phyloP scores from a whole-genome alignment of 2,329 filamentous ascomycete genomes.

The Dactylella cylindrospora region DNA sequence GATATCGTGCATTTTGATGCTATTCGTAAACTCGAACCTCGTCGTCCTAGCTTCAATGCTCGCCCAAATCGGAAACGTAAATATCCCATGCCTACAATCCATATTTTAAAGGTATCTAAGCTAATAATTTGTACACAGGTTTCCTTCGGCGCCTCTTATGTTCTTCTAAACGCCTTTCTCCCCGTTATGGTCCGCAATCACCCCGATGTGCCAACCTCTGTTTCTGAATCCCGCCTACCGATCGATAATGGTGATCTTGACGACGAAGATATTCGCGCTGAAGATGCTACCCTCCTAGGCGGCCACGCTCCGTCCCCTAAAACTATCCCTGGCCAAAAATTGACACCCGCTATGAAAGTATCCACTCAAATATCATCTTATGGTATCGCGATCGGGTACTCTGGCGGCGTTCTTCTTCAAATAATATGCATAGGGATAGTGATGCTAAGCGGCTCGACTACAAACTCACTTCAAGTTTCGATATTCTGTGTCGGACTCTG shows the following conservation, averaged over 20 bases:
- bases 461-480: slow-evolving; percentile 81
- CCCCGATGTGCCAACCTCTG: slow-evolving; percentile 55
- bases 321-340: slow-evolving; percentile 27
- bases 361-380: slow-evolving; percentile 89
- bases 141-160: slow-evolving; percentile 91
- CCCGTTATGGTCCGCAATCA: slow-evolving; percentile 88
- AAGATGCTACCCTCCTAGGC: slow-evolving; percentile 43
- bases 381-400: slow-evolving; percentile 92
- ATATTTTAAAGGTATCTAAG: neutral
- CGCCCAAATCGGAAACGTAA: slow-evolving; percentile 84
- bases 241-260: slow-evolving; percentile 13
- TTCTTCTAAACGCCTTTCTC: slow-evolving; percentile 91
- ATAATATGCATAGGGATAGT: slow-evolving; percentile 68
- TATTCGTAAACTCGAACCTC: slow-evolving; percentile 71
- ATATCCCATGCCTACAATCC: too few species aligned
- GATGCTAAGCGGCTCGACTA: slow-evolving; percentile 75
- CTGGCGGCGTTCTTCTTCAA: slow-evolving; percentile 81
- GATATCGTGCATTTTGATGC: slow-evolving; percentile 81
- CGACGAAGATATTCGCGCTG: slow-evolving; percentile 32
- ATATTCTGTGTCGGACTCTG: slow-evolving; percentile 83
- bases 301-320: slow-evolving; percentile 12
- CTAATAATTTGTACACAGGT: slow-evolving; percentile 18
- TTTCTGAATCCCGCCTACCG: slow-evolving; percentile 33
- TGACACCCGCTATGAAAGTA: slow-evolving; percentile 61
- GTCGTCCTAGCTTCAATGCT: slow-evolving; percentile 81